Percentiles rank a stretch among this genome's conserved stretches.
Conservation (phyloP, 176 grass and related monocot genomes). For the Cymbopogon citratus region DNA sequence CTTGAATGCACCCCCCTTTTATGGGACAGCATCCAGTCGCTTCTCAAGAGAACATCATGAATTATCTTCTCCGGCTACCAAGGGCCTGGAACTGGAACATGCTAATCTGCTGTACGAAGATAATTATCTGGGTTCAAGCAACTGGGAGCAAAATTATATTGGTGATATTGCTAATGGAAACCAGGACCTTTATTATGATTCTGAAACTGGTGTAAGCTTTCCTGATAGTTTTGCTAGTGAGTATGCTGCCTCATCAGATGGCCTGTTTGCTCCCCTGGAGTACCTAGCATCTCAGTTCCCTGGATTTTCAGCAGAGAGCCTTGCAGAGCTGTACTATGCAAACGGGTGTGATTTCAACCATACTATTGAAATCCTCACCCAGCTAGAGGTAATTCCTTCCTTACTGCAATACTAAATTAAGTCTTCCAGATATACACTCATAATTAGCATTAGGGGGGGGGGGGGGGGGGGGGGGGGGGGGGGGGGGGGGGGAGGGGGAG, state of each 20-base stretch:
- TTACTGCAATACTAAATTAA: not conserved
- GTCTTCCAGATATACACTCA: not conserved
- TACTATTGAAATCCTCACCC: slow-evolving; percentile 77
- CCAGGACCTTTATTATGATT: slow-evolving; percentile 47
- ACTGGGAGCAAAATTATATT: slow-evolving; percentile 49
- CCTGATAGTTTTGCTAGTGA: slow-evolving; percentile 47
- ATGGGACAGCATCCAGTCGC: slow-evolving; percentile 36
- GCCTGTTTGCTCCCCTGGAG: slow-evolving; percentile 51
- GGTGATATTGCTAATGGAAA: slow-evolving; percentile 41
- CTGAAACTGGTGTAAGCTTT: slow-evolving; percentile 43
- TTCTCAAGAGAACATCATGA: slow-evolving; percentile 39
- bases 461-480: no score
- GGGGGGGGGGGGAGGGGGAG: no score
- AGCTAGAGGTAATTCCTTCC: slow-evolving; percentile 79
- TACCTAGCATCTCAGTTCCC: slow-evolving; percentile 79
- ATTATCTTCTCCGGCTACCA: slow-evolving; percentile 40
- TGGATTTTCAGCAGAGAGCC: slow-evolving; percentile 81
- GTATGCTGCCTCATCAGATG: slow-evolving; percentile 48
- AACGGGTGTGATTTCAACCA: slow-evolving; percentile 84
- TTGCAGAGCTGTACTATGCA: slow-evolving; percentile 79
- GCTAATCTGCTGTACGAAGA: slow-evolving; percentile 45
- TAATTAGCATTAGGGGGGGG: not conserved
- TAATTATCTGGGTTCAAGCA: slow-evolving; percentile 54
- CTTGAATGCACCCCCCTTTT: slow-evolving; percentile 59
- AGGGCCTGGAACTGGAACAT: slow-evolving; percentile 40